Base-by-base conservation (phyloP, 116 monocot species). In the Cymodocea nodosa region DNA sequence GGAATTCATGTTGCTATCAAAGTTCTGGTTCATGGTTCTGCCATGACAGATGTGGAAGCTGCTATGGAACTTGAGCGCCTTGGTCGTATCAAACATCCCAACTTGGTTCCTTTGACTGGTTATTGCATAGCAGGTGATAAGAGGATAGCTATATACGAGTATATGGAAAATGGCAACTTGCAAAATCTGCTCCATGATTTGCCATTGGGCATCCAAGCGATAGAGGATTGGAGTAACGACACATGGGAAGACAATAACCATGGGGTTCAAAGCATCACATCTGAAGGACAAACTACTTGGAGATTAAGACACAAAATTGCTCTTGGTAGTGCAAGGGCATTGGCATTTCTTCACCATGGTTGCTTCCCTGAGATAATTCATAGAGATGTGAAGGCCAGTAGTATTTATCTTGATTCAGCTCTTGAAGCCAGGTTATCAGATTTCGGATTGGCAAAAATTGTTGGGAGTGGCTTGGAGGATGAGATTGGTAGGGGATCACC, bases 81-180 rank as follows among this genome's bases (percentile, higher is more conserved):
- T 17, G 94, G 90, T 0, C 68, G 73, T 60, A 85, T 94, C 67
- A 86, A 79, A 12, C 94, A 94, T 53, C 77, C 84, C 1, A 94
- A 94, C 65, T 54, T 94, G 39, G 94, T 89, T 13, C 84, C 89
- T 15, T 70, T 94, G 19, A 71, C 70, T 0, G 94, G 94, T 13
- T 94, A 94, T 59, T 94, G 94, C 52, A 54, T 94, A 34, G 84
- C 87, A 0, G 94, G 94, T 23, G 80, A 80, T 15, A 87, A 84
- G 63, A 81, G 84, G 60, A 89, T 94, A 10, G 87, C 84, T 0
- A 83, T 94, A 17, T 94, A 89, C 22, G 90, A 94, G 23, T 94
- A 87, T 63, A 94, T 94, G 94, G 89, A 94, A 76, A 89, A 94
- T 50, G 94, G 94, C 14, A 94, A 84, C 63, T 70, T 94, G 50